Conservation (phyloP, 108 stramenopile species). For the Conticribra weissflogii region DNA sequence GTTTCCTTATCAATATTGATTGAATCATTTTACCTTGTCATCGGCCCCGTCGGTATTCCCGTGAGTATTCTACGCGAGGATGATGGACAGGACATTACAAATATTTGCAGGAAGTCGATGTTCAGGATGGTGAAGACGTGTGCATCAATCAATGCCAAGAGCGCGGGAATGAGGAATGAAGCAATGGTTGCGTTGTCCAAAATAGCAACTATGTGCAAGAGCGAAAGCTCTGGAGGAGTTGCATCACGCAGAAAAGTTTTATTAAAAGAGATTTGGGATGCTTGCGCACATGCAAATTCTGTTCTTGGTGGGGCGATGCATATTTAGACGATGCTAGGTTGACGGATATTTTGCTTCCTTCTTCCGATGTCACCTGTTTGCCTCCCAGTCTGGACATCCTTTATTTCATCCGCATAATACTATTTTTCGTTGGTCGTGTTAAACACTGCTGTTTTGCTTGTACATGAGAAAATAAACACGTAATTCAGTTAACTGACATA, state of each 20-base stretch:
- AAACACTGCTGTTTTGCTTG: too few relatives aligned
- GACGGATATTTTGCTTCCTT: too few relatives aligned
- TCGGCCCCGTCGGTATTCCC: slow-evolving; percentile 78
- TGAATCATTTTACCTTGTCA: slow-evolving; percentile 64
- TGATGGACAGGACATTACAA: slow-evolving; percentile 60
- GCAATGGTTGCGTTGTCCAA: slow-evolving; percentile 56
- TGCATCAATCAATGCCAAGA: slow-evolving; percentile 40
- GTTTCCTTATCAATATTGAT: slow-evolving; percentile 58
- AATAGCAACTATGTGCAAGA: slow-evolving; percentile 66
- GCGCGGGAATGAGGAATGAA: slow-evolving; percentile 41
- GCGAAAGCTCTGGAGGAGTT: slow-evolving; percentile 59
- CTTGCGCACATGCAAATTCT: slow-evolving; percentile 11
- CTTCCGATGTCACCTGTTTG: too few relatives aligned
- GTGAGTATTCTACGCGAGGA: slow-evolving; percentile 65
- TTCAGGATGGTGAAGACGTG: slow-evolving; percentile 67
- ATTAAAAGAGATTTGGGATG: slow-evolving; percentile 70
- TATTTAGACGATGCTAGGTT: slow-evolving; percentile 2
- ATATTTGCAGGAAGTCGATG: slow-evolving; percentile 57
- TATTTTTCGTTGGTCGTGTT: too few relatives aligned
- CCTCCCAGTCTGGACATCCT: too few relatives aligned
- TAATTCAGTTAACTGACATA: too few relatives aligned
- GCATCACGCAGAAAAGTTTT: slow-evolving; percentile 62
- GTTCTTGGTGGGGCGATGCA: slow-evolving; percentile 21
- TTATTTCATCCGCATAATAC: too few relatives aligned
- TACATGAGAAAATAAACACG: too few relatives aligned